Base-by-base conservation (phyloP, 192 early-diverging fungal species). In the Pilaira anomala region DNA sequence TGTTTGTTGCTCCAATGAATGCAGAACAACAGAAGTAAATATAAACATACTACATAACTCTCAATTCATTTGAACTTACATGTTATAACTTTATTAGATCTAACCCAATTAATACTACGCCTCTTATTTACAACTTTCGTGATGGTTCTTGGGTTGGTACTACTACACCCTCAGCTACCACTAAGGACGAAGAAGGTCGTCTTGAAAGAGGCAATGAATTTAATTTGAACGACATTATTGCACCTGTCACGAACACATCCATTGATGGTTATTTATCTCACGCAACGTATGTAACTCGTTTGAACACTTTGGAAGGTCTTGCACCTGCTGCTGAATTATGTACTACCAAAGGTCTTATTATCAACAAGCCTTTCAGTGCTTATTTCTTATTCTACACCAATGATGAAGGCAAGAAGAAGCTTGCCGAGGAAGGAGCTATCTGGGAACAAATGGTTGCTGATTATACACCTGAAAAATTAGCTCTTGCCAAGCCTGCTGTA, bases 91-190 rank as follows among this genome's bases (percentile, higher is more conserved):
- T 29, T 46, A 30, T 45, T 48, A 68, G 66, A 59, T 46, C 66
- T 21, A 53, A 52, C 18, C 66, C 66, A 0, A 26, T 53, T 3
- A 26, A 60, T 14, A 61, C 33, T 1, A 60, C 51, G 25, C 58
- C 59, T 21, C 42, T 59, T 25, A 40, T 62, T 53, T 61, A 61
- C 14, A 45, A 68, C 33, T 68, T 42, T 4, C 28, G 26, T 28
- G 66, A 68, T 48, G 66, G 66, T 33, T 68, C 66, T 14, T 68
- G 66, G 66, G 22, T 42, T 0, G 58, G 49, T 33, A 61, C 66
- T 19, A 28, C 21, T 24, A 44, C 36, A 14, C 66, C 66, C 0
- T 44, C 54, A 19, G 29, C 40, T 7, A 68, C 57, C 3, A 68
- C 66, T 4, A 68, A 36, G n/a, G 52, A 54, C 7, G 66, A 68